phyloP scores from a whole-genome alignment of 129 eudicot genomes.

The Saposhnikovia divaricata region DNA sequence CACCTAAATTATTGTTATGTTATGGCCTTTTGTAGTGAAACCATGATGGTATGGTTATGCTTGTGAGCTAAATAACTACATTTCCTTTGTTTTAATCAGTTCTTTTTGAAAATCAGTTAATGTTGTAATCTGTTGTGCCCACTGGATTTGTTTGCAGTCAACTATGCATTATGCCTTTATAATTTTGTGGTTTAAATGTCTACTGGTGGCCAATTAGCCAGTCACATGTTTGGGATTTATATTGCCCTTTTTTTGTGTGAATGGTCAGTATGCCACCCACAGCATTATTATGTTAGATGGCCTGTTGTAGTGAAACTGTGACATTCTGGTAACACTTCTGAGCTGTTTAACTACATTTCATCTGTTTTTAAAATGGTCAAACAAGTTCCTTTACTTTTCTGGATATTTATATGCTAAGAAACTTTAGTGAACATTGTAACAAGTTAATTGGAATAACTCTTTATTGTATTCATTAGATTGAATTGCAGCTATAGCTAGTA shows the following conservation, averaged over 20 bases:
- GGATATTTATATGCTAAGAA: neutral
- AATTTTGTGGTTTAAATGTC: neutral
- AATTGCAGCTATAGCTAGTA: neutral
- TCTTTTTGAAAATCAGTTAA: neutral
- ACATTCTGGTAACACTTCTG: neutral
- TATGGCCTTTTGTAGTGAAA: neutral
- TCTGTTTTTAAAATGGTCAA: neutral
- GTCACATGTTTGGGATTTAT: neutral
- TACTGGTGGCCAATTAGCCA: constrained; percentile 1
- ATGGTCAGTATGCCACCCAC: constrained; percentile 4
- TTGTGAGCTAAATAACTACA: neutral
- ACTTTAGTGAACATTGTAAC: neutral
- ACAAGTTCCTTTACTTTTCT: neutral
- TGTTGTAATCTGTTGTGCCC: neutral
- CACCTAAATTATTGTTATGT: constrained; percentile 1
- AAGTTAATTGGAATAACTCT: neutral
- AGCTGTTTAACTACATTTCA: constrained; percentile 1
- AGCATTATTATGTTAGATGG: neutral
- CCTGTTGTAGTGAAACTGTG: neutral
- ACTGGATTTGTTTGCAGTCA: neutral
- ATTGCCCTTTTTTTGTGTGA: neutral
- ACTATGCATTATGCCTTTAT: no score
- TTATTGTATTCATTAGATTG: neutral
- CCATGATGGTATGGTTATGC: neutral
- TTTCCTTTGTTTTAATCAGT: neutral